These are phyloP conservation scores for Lyophyllum semitale DNA, from an alignment of 768 basidiomycete genomes.

Conservation along the genomic window DNA sequence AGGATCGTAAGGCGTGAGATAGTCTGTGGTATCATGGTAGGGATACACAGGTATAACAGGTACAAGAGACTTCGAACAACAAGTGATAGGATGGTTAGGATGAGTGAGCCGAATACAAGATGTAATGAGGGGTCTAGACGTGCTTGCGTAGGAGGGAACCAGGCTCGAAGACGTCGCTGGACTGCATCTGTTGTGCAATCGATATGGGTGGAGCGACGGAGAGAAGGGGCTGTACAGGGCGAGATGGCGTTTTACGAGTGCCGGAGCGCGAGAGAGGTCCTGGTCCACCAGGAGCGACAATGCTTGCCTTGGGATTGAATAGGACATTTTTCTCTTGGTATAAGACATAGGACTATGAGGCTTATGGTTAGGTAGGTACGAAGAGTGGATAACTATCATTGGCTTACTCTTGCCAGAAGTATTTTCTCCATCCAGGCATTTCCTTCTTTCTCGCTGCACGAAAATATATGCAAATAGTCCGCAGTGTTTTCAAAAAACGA, in stretches of 20 bases:
- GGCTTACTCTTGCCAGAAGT: conserved; percentile 77
- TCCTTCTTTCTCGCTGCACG: conserved; percentile 73
- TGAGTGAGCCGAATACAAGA: neutral
- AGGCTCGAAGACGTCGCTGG: conserved; percentile 62
- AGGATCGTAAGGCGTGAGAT: conserved; percentile 2
- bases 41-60: conserved; percentile 12
- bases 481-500: conserved; percentile 84
- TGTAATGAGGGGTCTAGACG: conserved; percentile 18
- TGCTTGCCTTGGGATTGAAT: conserved; percentile 42
- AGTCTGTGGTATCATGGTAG: conserved; percentile 5
- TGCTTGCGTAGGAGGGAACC: conserved; percentile 71
- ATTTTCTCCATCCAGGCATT: conserved; percentile 79
- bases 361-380: conserved; percentile 14
- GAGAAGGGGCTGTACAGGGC: conserved; percentile 30
- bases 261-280: conserved; percentile 36
- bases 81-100: neutral
- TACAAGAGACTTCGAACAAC: neutral
- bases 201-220: conserved; percentile 40
- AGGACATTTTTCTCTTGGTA: conserved; percentile 78
- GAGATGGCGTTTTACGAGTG: conserved; percentile 34
- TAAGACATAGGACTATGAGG: conserved; percentile 73
- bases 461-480: conserved; percentile 89
- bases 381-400: neutral
- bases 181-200: conserved; percentile 25
- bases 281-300: conserved; percentile 24